A percentile compares a stretch with the other conserved stretches of the same genome.
These are phyloP conservation scores for Chrysoporthe puriensis DNA, from an alignment of 2,329 filamentous ascomycete genomes.

Conservation along the genomic window DNA sequence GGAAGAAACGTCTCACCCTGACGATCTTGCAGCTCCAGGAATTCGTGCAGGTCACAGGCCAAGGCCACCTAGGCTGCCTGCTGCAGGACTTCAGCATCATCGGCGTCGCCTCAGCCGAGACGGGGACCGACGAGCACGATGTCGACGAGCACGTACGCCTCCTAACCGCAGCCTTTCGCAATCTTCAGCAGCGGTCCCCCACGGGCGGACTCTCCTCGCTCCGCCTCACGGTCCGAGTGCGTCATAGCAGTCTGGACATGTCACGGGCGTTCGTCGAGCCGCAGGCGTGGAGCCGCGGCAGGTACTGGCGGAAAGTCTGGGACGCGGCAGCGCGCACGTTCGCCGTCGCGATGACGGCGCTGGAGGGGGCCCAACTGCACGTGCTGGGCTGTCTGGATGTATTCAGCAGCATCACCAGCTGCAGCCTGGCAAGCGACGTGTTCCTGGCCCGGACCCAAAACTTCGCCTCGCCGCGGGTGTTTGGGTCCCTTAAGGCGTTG, in stretches of 20 bases:
- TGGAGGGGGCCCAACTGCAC: not conserved
- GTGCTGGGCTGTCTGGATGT: too few relatives aligned
- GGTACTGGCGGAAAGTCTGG: not conserved
- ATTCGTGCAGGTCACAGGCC: not conserved
- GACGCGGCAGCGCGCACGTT: not conserved
- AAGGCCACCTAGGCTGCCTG: not conserved
- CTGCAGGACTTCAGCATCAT: not conserved
- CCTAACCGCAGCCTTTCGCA: not conserved
- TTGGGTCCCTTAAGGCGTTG: not conserved
- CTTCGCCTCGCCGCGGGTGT: not conserved
- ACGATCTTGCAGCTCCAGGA: not conserved
- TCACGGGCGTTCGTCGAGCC: not conserved
- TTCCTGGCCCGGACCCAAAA: not conserved
- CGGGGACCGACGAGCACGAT: not conserved
- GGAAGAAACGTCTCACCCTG: not conserved
- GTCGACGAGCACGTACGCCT: not conserved
- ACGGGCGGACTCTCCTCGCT: not conserved
- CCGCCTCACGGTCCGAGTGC: not conserved
- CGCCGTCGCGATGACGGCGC: not conserved
- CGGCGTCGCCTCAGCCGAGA: not conserved
- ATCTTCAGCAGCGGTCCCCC: not conserved
- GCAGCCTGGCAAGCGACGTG: too few relatives aligned
- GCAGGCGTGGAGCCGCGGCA: too few relatives aligned
- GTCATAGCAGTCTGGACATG: not conserved
- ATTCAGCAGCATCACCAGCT: too few relatives aligned